Evolutionary conservation across 495 filamentous ascomycete genomes (phyloP), one percentile per base, ranked within the genome.

Genomic region (Beverwykella pulmonaria): DNA sequence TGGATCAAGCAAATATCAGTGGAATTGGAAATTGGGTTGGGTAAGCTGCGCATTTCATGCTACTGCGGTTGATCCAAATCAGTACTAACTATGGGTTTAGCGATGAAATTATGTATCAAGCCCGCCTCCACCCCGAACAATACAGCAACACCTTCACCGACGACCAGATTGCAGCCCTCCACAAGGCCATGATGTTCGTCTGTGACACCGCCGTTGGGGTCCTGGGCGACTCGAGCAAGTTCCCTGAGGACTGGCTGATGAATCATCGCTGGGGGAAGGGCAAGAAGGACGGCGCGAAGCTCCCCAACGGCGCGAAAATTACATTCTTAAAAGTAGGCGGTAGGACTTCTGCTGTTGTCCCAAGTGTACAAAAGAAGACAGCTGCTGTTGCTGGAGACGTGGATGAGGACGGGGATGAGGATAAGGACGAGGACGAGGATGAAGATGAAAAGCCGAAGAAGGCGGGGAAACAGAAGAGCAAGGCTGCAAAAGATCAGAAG

Each of bases 11-110:
- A n/a, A 90, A 88, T 70, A 88, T 98, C 55, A 92, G 91, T 70
- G 94, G 94, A 5, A 91, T 98, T 53, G 94, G 94, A 1, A 98
- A 97, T 70, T 98, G 93, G 94, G 92, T 98, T 68, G 92, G 86
- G 85, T 87, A 79, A 65, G 83, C 73, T n/a, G 1, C 22, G 15
- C 5, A n/a, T 27, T 32, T 2, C n/a, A 47, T 62, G 9, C n/a
- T 32, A n/a, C n/a, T n/a, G 39, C 30, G 22, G 50, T 26, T 17
- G 53, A 19, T 2, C 15, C n/a, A n/a, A n/a, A n/a, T n/a, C n/a
- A n/a, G n/a, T n/a, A n/a, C 71, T 70, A 48, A 69, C 39, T 29
- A 4, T 4, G 25, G 20, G 22, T 41, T 72, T 41, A 74, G 71
- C 22, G 94, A 98, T 72, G 94, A 98, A 68, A 87, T 97, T 29